A percentile compares a stretch with the other conserved stretches of the same genome.
Conservation (phyloP, 495 filamentous ascomycete species). For the Neurospora sublineolata region DNA sequence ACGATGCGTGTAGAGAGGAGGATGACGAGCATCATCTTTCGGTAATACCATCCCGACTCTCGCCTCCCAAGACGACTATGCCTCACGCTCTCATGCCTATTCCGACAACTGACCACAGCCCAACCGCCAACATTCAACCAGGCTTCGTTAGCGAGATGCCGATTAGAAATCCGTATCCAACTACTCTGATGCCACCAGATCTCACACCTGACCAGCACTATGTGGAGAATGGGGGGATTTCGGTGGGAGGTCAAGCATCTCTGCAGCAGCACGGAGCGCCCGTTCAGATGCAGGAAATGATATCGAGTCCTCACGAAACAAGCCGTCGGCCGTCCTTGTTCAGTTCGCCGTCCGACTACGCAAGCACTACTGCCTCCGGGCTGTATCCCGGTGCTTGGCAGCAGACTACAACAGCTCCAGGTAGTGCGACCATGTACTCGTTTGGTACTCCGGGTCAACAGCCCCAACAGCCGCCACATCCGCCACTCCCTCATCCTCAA, state of each 20-base stretch:
- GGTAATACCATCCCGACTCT: slow-evolving; percentile 11
- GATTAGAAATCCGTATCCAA: slow-evolving; percentile 16
- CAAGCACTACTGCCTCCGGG: slow-evolving; percentile 17
- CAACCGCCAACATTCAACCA: slow-evolving; percentile 18
- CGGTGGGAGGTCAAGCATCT: slow-evolving; percentile 10
- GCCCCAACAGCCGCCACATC: slow-evolving; percentile 4
- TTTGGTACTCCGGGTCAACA: slow-evolving; percentile 15
- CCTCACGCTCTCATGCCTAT: slow-evolving; percentile 19
- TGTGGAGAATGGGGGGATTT: slow-evolving; percentile 18
- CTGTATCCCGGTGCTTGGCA: slow-evolving; percentile 22
- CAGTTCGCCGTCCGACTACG: slow-evolving; percentile 23
- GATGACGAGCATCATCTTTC: slow-evolving; percentile 15
- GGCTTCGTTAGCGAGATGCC: slow-evolving; percentile 22
- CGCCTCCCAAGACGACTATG: slow-evolving; percentile 14
- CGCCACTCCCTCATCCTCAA: slow-evolving; percentile 2
- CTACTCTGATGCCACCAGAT: slow-evolving; percentile 18
- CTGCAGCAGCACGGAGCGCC: slow-evolving; percentile 10
- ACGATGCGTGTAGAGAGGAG: slow-evolving; percentile 12
- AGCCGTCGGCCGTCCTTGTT: slow-evolving; percentile 26
- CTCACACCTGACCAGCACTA: slow-evolving; percentile 23
- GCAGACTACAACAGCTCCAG: slow-evolving; percentile 18
- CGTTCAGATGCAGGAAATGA: slow-evolving; percentile 25
- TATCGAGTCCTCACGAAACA: slow-evolving; percentile 24
- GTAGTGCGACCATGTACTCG: slow-evolving; percentile 18
- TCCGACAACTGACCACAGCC: slow-evolving; percentile 17